Base-by-base conservation (phyloP, 2,329 filamentous ascomycete species). In the Simplicillium aogashimaense region DNA sequence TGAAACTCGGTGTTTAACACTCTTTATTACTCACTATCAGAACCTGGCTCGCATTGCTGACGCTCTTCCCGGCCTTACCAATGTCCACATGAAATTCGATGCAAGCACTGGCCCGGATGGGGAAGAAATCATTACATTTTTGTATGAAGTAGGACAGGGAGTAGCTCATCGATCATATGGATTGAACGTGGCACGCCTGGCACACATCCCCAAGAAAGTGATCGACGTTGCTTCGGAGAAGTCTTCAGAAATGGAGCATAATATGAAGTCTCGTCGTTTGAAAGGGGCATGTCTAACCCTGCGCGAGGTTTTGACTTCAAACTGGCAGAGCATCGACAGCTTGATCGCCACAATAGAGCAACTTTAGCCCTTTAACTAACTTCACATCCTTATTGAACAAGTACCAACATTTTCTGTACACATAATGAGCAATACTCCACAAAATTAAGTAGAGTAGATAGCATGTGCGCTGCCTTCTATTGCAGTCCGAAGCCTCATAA, bases 11-110 rank as follows among this genome's bases (percentile, higher is more conserved):
- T 86, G 86, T 45, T 70, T 95, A 36, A 94, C 87, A 6, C 70
- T 98, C 33, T 98, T 98, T 67, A 95, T 98, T 59, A 98, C 92
- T 3, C 92, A 98, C 64, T 98, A 98, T 60, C 92, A 98, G 64
- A 82, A 81, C 48, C 74, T 98, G 1, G 78, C 80, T 9, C 66
- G 68, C 36, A 72, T 94, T 46, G 82, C 81, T 9, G 74, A 79
- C 18, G 78, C 77, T 2, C 83, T 94, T 43, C 59, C 69, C 7
- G 70, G 72, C 3, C 82, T 95, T 50, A 78, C 73, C 50, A 97
- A 97, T 58, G 86, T 95, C 36, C 92, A 98, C 58, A 97, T 98
- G 90, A 78, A 77, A 38, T 98, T 98, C 61, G 78, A 74, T 3
- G 55, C 53, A 2, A 60, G 61, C 9, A 56, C 49, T 5, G 57